Conservation (phyloP, 1,284 basidiomycete species). For the Rhodofomes roseus region DNA sequence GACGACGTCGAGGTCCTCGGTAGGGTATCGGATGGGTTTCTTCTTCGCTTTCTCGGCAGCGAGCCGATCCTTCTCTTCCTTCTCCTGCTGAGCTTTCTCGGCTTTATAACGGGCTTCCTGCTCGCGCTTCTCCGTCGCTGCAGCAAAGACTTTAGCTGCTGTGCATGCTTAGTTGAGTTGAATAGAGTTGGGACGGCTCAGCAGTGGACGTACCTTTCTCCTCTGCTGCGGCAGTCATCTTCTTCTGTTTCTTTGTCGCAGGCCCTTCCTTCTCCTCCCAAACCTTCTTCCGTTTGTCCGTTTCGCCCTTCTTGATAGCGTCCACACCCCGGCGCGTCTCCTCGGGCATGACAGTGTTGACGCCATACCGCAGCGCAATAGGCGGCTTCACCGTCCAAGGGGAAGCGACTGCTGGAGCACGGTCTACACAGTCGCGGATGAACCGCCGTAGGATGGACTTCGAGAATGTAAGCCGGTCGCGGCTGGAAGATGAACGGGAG, state of each 20-base stretch:
- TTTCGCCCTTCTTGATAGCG: conserved; percentile 79
- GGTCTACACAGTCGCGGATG: conserved; percentile 89
- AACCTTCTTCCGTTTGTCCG: conserved; percentile 84
- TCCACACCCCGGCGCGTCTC: conserved; percentile 79
- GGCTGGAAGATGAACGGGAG: conserved; percentile 42
- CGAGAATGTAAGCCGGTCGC: conserved; percentile 92
- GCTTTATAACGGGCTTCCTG: conserved; percentile 66
- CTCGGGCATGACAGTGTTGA: conserved; percentile 83
- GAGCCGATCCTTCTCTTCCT: conserved; percentile 67
- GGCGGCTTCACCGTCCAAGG: conserved; percentile 92
- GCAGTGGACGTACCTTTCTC: conserved; percentile 55
- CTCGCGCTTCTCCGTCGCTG: conserved; percentile 55
- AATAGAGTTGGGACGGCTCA: conserved; percentile 3
- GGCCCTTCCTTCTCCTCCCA: conserved; percentile 84
- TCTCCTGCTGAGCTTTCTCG: conserved; percentile 60
- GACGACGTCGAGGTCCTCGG: conserved; percentile 79
- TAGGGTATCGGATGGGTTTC: conserved; percentile 84
- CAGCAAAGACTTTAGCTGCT: conserved; percentile 34
- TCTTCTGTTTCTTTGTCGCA: conserved; percentile 77
- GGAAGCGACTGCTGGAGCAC: conserved; percentile 87
- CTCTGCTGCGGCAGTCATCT: conserved; percentile 64
- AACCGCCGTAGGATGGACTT: conserved; percentile 96
- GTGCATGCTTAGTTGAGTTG: background rate
- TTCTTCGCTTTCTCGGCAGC: conserved; percentile 82
- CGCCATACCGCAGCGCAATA: conserved; percentile 81